Base-by-base conservation (phyloP, 139 green algal species). In the Coelastrella sp. region DNA sequence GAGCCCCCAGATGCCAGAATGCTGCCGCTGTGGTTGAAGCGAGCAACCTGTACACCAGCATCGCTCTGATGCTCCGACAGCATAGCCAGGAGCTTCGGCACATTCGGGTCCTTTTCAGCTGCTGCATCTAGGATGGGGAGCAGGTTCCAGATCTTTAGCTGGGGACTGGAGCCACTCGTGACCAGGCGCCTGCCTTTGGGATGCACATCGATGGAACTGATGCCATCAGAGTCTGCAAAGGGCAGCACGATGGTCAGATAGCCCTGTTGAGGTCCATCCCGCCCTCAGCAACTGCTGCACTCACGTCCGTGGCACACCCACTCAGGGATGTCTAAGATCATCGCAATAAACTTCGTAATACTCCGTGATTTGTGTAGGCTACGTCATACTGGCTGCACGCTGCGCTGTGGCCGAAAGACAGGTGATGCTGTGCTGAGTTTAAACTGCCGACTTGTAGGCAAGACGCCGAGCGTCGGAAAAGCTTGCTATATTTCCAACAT, bases 141-240 rank as follows among this genome's bases (percentile, higher is more conserved):
- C 83, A 98, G 71, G 80, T 91, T 96, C 96, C 96, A 98, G 22
- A 98, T 92, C 54, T 95, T 95, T 14, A 97, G 92, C 68, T 95
- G 95, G 58, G 93, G 74, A 90, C 98, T 95, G 10, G 82, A 85
- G 20, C 97, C 96, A 73, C 89, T 94, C 0, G 97, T 98, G 17
- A 94, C 97, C 10, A 99, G 91, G 32, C 97, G 92, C 17, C 73
- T 59, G 22, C 96, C 96, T 5, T 86, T 80, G 11, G 92, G 77
- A 83, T 97, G 92, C 5, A 97, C 85, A 76, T 98, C 94, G 5
- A 98, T 76, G 47, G 94, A 95, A 64, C 94, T 96, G 66, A 98
- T 97, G 84, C 93, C 87, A 80, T 91, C 23, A 7, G 61, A 71
- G 65, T 83, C 73, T 80, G 87, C 73, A 84, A 8, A 61, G 20